Conservation (phyloP, 805 yeast species). For the Ogataea wickerhamii region DNA sequence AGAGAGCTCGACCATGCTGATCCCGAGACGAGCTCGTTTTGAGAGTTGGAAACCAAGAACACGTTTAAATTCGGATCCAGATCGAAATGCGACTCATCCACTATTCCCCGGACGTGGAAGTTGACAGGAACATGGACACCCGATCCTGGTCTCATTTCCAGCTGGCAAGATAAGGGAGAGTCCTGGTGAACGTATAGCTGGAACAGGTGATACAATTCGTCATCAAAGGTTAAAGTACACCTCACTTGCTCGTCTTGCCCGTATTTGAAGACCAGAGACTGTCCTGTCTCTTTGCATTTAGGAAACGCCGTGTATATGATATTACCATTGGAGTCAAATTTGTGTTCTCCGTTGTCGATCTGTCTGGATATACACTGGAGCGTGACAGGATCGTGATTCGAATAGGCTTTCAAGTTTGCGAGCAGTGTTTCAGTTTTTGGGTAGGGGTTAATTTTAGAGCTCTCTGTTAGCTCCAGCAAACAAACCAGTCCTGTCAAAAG, state of each 20-base stretch:
- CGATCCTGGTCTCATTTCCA: slow-evolving; percentile 46
- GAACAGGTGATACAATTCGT: slow-evolving; percentile 66
- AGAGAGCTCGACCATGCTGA: slow-evolving; percentile 60
- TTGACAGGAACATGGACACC: slow-evolving; percentile 55
- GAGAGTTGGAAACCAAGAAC: slow-evolving; percentile 35
- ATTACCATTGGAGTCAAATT: slow-evolving; percentile 56
- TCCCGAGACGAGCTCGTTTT: slow-evolving; percentile 45
- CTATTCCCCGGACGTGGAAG: slow-evolving; percentile 61
- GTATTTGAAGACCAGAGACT: slow-evolving; percentile 54
- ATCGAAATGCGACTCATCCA: slow-evolving; percentile 66
- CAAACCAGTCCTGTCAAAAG: not conserved
- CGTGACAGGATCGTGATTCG: slow-evolving; percentile 39
- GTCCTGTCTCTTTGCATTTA: slow-evolving; percentile 58
- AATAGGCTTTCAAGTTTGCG: slow-evolving; percentile 16
- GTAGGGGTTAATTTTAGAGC: slow-evolving; percentile 23
- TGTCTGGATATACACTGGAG: slow-evolving; percentile 63
- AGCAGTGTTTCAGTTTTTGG: slow-evolving; percentile 24
- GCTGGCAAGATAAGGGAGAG: slow-evolving; percentile 66
- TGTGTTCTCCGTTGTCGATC: slow-evolving; percentile 75
- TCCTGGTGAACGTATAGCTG: slow-evolving; percentile 77
- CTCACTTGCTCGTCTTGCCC: slow-evolving; percentile 48
- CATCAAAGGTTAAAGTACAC: slow-evolving; percentile 61
- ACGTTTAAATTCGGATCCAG: slow-evolving; percentile 57
- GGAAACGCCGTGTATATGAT: slow-evolving; percentile 60
- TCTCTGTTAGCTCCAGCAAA: slow-evolving; percentile 1